Percentiles rank a stretch among this genome's conserved stretches.
Evolutionary conservation across 2,329 filamentous ascomycete genomes (phyloP).

Genomic region (Cladosporium sp.): DNA sequence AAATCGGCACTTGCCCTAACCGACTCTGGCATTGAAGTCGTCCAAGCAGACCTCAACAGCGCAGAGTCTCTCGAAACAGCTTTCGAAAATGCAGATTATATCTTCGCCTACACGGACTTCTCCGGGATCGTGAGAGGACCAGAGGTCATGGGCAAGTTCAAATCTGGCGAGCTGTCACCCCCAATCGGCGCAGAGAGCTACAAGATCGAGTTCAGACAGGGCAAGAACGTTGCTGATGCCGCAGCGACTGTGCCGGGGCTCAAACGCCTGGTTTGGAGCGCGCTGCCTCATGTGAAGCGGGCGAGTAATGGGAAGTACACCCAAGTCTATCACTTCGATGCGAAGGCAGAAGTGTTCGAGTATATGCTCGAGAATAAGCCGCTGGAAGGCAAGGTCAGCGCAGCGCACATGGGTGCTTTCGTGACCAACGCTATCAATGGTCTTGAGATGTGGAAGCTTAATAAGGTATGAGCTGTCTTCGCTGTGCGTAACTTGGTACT

Average conservation of each 20-base stretch:
- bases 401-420: slow-evolving; percentile 14
- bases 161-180: background rate
- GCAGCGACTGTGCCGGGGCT: slow-evolving; percentile 32
- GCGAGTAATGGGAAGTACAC: slow-evolving; percentile 39
- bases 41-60: slow-evolving; percentile 33
- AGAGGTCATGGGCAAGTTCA: slow-evolving; percentile 7
- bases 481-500: background rate
- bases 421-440: slow-evolving; percentile 7
- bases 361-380: slow-evolving; percentile 11
- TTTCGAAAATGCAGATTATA: slow-evolving; percentile 35
- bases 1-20: slow-evolving; percentile 31
- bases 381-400: slow-evolving; percentile 15
- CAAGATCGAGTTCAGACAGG: slow-evolving; percentile 48
- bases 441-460: slow-evolving; percentile 13
- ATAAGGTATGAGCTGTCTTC: slow-evolving; percentile 17
- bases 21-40: slow-evolving; percentile 34
- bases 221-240: slow-evolving; percentile 54
- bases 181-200: slow-evolving; percentile 40
- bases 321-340: slow-evolving; percentile 40
- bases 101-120: slow-evolving; percentile 29
- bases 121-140: slow-evolving; percentile 15
- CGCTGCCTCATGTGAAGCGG: slow-evolving; percentile 31
- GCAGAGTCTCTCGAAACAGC: slow-evolving; percentile 28
- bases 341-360: slow-evolving; percentile 32
- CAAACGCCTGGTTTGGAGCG: slow-evolving; percentile 38